Evolutionary conservation across 2,329 filamentous ascomycete species (phyloP), one percentile per base, ranked within the genome.

Genomic region (Microdochium trichocladiopsis): DNA sequence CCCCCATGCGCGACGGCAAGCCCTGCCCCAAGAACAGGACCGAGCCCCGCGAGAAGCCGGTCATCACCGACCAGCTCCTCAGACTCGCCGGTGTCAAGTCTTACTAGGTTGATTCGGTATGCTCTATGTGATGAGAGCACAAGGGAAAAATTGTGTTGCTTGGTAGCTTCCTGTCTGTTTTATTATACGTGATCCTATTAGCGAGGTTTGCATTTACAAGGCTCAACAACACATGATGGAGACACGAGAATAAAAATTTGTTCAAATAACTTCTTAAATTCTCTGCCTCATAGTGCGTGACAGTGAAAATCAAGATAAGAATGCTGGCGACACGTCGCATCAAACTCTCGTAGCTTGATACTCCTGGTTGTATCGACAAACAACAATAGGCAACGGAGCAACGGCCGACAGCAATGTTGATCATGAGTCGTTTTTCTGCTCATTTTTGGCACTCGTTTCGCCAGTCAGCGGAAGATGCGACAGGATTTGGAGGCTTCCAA

Each of bases 41-140:
- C 1, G 66, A 71, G 56, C 69, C 70, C 2, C 60, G 68, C 8
- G 66, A 71, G 60, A 70, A 71, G 59, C 69, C 69, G 0, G 62
- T 61, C 24, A 43, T 67, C 10, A 69, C 61, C 2, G 64, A 70
- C 16, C 54, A 55, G 23, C 24, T 72, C 24, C 55, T 72, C n/a
- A 56, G 59, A 23, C 54, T 71, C 25, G 69, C 69, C 11, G 69
- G 66, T 18, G 61, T 68, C 1, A 65, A 63, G 58, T 51, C 63
- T 5, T 60, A 63, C 43, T 37, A 37, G 33, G 4, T 4, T 8
- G 14, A 11, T 37, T n/a, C 5, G 14, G 5, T 37, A 5, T 37
- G 14, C 12, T 37, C 14, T 16, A 14, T 37, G 33, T 37, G 6
- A 9, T 37, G 33, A n/a, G 33, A n/a, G 33, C 4, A 4, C 5